Conservation (phyloP, 306 rosid species). For the Casuarina glauca region DNA sequence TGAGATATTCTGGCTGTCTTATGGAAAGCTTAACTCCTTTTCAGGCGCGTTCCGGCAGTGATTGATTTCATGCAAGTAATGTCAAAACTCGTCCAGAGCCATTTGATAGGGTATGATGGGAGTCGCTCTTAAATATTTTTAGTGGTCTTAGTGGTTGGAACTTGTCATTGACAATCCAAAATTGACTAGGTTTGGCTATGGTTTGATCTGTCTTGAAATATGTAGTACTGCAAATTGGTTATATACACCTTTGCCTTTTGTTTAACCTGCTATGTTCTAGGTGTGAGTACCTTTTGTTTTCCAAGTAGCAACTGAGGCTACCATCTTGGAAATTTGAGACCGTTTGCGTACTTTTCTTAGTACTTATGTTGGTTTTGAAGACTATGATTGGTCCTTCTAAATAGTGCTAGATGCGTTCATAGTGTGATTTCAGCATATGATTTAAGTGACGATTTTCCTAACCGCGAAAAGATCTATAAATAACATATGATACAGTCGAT, state of each 20-base stretch:
- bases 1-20: background rate
- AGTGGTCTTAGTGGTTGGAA: background rate
- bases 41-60: slow-evolving; percentile 69
- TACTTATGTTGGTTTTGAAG: background rate
- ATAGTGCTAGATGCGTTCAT: background rate
- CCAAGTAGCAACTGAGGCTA: background rate
- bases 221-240: background rate
- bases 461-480: background rate
- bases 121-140: background rate
- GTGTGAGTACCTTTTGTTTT: background rate
- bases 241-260: background rate
- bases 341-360: background rate
- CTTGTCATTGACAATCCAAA: background rate
- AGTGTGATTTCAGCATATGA: background rate
- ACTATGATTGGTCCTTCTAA: background rate
- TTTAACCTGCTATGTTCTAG: background rate
- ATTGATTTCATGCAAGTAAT: slow-evolving; percentile 32
- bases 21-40: slow-evolving; percentile 17
- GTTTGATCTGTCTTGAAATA: background rate
- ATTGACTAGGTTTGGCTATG: background rate
- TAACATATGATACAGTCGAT: too few relatives aligned
- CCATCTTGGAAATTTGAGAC: background rate
- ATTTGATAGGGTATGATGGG: background rate
- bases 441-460: background rate
- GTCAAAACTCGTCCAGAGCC: background rate